phyloP scores from a whole-genome alignment of 495 filamentous ascomycete genomes.

The Venustampulla echinocandica region DNA sequence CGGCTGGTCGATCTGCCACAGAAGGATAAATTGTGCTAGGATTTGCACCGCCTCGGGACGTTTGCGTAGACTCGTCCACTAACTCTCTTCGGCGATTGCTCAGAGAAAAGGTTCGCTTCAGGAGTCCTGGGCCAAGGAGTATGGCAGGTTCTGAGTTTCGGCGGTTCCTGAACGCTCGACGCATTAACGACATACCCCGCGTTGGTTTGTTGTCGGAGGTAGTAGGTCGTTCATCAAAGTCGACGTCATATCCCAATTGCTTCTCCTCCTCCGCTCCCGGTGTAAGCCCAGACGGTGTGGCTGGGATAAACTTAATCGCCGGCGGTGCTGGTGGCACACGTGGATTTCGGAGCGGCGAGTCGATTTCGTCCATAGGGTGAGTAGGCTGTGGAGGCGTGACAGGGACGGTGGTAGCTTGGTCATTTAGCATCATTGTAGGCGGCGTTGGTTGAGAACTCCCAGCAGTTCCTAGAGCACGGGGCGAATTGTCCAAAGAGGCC shows the following conservation, averaged over 20 bases:
- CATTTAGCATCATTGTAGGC: conserved; percentile 28
- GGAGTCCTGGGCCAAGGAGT: conserved; percentile 30
- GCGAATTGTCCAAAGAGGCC: conserved; percentile 26
- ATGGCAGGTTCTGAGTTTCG: conserved; percentile 47
- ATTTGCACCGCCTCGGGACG: conserved; percentile 16
- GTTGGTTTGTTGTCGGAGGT: conserved; percentile 21
- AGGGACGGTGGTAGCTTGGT: conserved; percentile 31
- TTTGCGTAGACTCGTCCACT: conserved; percentile 16
- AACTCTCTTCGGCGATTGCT: conserved; percentile 16
- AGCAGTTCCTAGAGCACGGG: conserved; percentile 15
- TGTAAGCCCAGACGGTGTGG: conserved; percentile 51
- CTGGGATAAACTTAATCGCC: conserved; percentile 60
- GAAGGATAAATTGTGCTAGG: conserved; percentile 27
- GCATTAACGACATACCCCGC: conserved; percentile 45
- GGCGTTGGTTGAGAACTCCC: conserved; percentile 26
- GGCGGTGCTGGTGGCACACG: conserved; percentile 58
- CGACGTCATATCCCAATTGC: conserved; percentile 32
- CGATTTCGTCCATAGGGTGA: conserved; percentile 41
- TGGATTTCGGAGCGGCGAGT: conserved; percentile 69
- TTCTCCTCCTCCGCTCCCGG: conserved; percentile 47
- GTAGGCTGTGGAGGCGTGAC: conserved; percentile 36
- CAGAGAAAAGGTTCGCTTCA: conserved; percentile 32
- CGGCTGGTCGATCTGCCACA: conserved; percentile 32
- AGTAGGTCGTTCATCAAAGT: conserved; percentile 15
- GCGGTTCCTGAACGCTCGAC: conserved; percentile 48